These are phyloP conservation scores for Suillus clintonianus DNA, from an alignment of 768 basidiomycete genomes.

Conservation along the genomic window DNA sequence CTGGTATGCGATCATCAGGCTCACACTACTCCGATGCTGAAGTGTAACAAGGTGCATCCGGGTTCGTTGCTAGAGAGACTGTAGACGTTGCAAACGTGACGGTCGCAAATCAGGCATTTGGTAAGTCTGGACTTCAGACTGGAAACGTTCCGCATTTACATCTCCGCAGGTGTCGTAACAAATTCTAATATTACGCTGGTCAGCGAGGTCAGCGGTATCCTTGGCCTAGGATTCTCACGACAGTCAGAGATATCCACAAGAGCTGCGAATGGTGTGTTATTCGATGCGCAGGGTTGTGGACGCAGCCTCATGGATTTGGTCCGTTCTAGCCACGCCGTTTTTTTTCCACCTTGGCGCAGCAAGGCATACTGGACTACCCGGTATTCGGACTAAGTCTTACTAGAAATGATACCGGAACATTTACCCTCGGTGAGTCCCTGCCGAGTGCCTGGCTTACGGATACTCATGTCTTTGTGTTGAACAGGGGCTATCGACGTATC, in stretches of 20 bases:
- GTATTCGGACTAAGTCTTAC: conserved; percentile 73
- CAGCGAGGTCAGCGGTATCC: conserved; percentile 67
- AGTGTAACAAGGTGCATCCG: conserved; percentile 52
- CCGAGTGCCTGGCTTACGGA: background rate
- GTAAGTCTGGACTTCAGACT: conserved; percentile 40
- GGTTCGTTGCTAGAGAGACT: conserved; percentile 71
- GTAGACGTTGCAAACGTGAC: conserved; percentile 63
- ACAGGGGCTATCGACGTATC: conserved; percentile 76
- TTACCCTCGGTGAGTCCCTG: conserved; percentile 56
- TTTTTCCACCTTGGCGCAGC: conserved; percentile 60
- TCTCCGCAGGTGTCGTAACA: conserved; percentile 54
- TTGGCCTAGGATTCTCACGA: conserved; percentile 77
- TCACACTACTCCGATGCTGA: background rate
- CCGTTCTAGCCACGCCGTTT: conserved; percentile 62
- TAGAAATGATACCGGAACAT: conserved; percentile 56
- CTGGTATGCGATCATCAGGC: conserved; percentile 47
- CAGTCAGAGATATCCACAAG: conserved; percentile 58
- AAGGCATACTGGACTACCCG: conserved; percentile 70
- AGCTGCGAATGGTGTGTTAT: conserved; percentile 50
- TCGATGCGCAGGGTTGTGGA: background rate
- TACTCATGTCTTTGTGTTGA: background rate
- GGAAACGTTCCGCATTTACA: background rate
- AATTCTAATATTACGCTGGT: conserved; percentile 62
- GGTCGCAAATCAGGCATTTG: conserved; percentile 63
- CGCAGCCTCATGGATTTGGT: background rate